Conservation (phyloP, 2,329 filamentous ascomycete species). For the Colletotrichum trifolii region DNA sequence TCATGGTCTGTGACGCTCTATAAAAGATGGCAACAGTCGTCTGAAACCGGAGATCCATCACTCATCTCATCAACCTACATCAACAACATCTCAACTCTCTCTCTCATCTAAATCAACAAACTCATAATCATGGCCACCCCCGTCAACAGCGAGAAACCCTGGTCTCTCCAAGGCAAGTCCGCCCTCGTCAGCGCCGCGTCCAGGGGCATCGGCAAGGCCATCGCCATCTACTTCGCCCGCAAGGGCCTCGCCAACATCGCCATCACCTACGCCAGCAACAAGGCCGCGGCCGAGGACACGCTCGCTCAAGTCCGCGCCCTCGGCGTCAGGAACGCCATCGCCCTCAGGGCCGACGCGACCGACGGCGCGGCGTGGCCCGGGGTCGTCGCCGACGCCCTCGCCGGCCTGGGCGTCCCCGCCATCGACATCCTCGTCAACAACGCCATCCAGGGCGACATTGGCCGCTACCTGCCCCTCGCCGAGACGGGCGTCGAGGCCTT, state of each 20-base stretch:
- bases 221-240: constrained; percentile 13
- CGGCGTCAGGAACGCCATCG: constrained; percentile 4
- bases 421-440: constrained; percentile 29
- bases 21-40: neutral
- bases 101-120: neutral
- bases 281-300: constrained; percentile 3
- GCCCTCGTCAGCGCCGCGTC: constrained; percentile 19
- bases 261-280: constrained; percentile 14
- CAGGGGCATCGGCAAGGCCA: constrained; percentile 15
- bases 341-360: neutral
- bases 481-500: neutral
- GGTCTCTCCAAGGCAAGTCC: constrained; percentile 10
- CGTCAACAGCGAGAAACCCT: neutral
- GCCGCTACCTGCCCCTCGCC: neutral
- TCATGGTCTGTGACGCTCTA: neutral
- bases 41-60: no score
- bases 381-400: constrained; percentile 1
- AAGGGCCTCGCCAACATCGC: constrained; percentile 16
- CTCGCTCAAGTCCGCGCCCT: constrained; percentile 4
- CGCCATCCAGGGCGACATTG: neutral
- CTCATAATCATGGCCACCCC: neutral
- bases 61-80: neutral
- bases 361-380: neutral
- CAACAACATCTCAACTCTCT: neutral
- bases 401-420: neutral